Base-by-base conservation (phyloP, 176 grass and related monocot species). In the Saccharum spontaneum region DNA sequence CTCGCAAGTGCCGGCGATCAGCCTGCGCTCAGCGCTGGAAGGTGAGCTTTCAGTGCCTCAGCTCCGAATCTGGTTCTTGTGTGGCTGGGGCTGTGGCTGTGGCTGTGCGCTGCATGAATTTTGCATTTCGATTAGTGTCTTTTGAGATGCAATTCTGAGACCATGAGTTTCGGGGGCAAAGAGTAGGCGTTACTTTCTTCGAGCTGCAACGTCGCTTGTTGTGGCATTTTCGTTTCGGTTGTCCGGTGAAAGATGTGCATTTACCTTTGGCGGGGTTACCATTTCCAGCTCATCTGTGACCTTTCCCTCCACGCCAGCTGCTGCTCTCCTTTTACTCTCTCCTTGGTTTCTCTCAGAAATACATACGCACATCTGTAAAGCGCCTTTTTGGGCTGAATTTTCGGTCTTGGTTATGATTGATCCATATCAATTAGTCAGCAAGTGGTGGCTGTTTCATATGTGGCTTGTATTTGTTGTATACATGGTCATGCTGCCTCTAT, bases 191-290 rank as follows among this genome's bases (percentile, higher is more conserved):
- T 52, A 6, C 49, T 52, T 52, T 55, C 18, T 55, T 8, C 6
- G 55, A 23, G 55, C 55, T 78, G 48, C 14, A 62, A 77, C 1
- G 16, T 43, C 17, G 10, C 20, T 70, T 70, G 63, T 22, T 49
- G 22, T 11, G 79, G n/a, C 86, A 87, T 87, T 82, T 60, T 60
- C 22, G 22, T 60, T 60, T 76, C 26, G 50, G 28, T 71, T 80
- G 69, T 39, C 0, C 46, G 8, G 13, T 3, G 61, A 46, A 67
- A 46, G 20, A 33, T 62, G 22, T 75, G 73, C 46, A 36, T 54
- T 36, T 34, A 46, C 28, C 26, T 74, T 50, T 11, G 43, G 1
- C n/a, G 40, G n/a, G 1, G 6, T 8, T 72, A 6, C 16, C 54
- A 33, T 78, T 75, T 75, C 57, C 31, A 67, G 39, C 36, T 43